Percentiles rank a stretch among this genome's conserved stretches.
Conservation (phyloP, 306 rosid genomes). For the Oxytropis ochrocephala region DNA sequence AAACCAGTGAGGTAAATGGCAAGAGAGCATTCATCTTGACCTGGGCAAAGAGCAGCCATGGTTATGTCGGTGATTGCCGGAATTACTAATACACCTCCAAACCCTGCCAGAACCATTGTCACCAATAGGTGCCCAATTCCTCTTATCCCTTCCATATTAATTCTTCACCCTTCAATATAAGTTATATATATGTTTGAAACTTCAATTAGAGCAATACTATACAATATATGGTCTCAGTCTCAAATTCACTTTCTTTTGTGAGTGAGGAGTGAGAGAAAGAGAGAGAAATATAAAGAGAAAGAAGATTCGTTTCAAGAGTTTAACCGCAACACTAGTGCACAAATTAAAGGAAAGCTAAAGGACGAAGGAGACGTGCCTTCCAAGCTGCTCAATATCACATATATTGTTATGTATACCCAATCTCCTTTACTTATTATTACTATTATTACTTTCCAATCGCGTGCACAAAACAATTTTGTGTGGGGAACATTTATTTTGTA, state of each 20-base stretch:
- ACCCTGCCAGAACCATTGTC: conserved; percentile 42
- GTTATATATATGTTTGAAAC: too few species aligned
- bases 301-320: conserved; percentile 10
- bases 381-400: background rate
- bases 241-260: background rate
- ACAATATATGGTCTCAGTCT: too few species aligned
- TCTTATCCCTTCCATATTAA: conserved; percentile 31
- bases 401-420: background rate
- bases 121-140: conserved; percentile 49
- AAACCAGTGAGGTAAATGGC: conserved; percentile 85
- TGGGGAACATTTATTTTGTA: too few species aligned
- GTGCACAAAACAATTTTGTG: too few species aligned
- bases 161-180: too few species aligned
- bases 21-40: conserved; percentile 60
- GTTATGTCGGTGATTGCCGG: conserved; percentile 68
- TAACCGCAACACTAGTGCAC: background rate
- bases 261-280: background rate
- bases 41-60: conserved; percentile 71
- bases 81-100: conserved; percentile 19
- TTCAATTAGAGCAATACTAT: too few species aligned
- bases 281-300: background rate
- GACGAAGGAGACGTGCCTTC: conserved; percentile 19
- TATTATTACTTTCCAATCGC: too few species aligned
- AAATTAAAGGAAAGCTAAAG: conserved; percentile 19
- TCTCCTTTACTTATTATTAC: background rate